Evolutionary conservation across 176 grass and related monocot genomes (phyloP).

Genomic region (Musa acuminata): DNA sequence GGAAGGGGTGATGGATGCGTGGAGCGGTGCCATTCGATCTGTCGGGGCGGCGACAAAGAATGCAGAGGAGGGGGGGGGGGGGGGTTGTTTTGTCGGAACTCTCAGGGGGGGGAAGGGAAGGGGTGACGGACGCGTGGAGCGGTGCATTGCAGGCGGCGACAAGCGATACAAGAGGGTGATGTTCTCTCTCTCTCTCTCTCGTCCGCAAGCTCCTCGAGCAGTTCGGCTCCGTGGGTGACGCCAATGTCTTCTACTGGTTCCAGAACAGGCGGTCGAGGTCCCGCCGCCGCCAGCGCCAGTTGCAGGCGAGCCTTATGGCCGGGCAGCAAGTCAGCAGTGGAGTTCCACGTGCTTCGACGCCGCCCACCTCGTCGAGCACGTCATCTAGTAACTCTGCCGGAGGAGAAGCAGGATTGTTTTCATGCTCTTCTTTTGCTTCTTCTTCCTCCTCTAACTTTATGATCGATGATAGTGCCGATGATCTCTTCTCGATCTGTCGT

Average conservation of each 20-base stretch:
- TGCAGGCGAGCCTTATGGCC: slow-evolving; percentile 57
- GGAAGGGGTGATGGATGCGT: too few species aligned
- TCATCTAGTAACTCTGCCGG: not conserved
- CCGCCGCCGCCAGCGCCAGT: slow-evolving; percentile 77
- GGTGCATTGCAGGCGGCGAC: too few species aligned
- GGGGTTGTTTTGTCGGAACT: too few species aligned
- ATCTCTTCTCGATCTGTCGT: slow-evolving; percentile 28
- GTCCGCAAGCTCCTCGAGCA: slow-evolving; percentile 66
- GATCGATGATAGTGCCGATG: slow-evolving; percentile 40
- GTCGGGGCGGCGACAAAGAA: too few species aligned
- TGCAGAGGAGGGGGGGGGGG: too few species aligned
- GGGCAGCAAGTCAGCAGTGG: not conserved
- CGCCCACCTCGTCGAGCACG: not conserved
- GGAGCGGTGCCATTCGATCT: too few species aligned
- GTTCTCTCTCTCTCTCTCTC: too few species aligned
- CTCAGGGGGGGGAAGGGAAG: too few species aligned
- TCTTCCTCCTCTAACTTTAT: slow-evolving; percentile 10
- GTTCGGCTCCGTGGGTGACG: slow-evolving; percentile 84
- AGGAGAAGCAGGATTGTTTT: not conserved
- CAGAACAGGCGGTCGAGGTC: slow-evolving; percentile 83
- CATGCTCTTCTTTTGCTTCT: not conserved
- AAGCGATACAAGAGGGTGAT: too few species aligned
- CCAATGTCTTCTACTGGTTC: slow-evolving; percentile 97
- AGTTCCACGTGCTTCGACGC: not conserved
- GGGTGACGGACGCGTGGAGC: too few species aligned